Evolutionary conservation across 768 basidiomycete genomes (phyloP).

Genomic region (Jaapia argillacea): DNA sequence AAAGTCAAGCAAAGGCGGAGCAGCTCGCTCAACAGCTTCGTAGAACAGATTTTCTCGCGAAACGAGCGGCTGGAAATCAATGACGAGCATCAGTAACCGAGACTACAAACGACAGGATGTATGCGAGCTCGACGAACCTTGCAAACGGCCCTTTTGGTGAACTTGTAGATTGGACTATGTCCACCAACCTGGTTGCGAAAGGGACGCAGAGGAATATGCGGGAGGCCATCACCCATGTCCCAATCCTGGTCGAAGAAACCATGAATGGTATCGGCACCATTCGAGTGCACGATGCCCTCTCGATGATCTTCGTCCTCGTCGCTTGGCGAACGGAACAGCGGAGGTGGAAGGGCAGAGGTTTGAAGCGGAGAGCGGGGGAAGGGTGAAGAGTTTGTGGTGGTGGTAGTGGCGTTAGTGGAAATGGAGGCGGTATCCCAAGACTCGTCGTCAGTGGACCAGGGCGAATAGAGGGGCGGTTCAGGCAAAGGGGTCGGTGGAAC

Average conservation of each 20-base stretch:
- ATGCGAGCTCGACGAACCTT: constrained; percentile 54
- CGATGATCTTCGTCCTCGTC: constrained; percentile 22
- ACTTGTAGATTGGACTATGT: constrained; percentile 95
- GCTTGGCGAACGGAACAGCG: constrained; percentile 14
- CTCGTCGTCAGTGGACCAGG: constrained; percentile 73
- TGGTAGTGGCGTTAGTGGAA: constrained; percentile 51
- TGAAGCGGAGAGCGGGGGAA: constrained; percentile 23
- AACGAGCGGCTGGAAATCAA: constrained; percentile 68
- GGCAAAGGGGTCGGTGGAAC: constrained; percentile 8
- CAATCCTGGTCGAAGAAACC: constrained; percentile 9
- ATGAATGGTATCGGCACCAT: constrained; percentile 5
- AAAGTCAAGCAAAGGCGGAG: constrained; percentile 84
- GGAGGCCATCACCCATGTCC: constrained; percentile 47
- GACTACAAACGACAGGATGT: background rate
- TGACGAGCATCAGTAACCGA: constrained; percentile 10
- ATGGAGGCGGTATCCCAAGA: constrained; percentile 69
- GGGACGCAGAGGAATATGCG: constrained; percentile 87
- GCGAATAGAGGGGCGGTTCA: constrained; percentile 30
- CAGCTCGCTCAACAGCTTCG: constrained; percentile 90
- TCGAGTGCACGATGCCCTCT: constrained; percentile 11
- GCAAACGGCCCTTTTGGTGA: constrained; percentile 95
- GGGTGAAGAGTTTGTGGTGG: constrained; percentile 34
- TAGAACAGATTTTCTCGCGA: constrained; percentile 97
- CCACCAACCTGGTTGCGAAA: constrained; percentile 98
- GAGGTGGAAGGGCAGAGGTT: constrained; percentile 17